These are phyloP conservation scores for Jatropha multifida DNA, from an alignment of 441 rosid species.

Conservation along the genomic window DNA sequence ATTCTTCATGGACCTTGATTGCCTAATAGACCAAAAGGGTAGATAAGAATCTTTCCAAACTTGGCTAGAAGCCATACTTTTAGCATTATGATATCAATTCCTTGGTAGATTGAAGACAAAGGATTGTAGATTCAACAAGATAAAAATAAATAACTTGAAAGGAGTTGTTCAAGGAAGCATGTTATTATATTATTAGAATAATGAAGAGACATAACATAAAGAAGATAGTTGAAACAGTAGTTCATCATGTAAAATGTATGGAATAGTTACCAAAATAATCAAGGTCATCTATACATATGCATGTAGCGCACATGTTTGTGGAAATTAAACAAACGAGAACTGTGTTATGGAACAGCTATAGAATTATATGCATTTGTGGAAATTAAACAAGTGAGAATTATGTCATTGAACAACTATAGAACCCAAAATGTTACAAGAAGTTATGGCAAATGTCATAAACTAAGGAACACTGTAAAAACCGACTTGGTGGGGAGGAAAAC, in stretches of 20 bases:
- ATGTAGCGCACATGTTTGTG: not conserved
- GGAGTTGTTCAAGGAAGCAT: not conserved
- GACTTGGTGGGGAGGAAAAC: not conserved
- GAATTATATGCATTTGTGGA: not conserved
- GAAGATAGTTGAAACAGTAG: not conserved
- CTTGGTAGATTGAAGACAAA: not conserved
- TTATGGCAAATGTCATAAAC: not conserved
- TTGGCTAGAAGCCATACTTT: not conserved
- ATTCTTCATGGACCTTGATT: slow-evolving; percentile 69
- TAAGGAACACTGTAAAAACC: not conserved
- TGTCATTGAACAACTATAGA: not conserved
- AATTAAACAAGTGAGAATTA: not conserved
- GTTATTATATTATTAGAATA: not conserved
- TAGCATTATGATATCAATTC: not conserved
- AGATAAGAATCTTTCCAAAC: not conserved
- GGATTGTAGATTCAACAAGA: not conserved
- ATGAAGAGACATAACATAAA: not conserved
- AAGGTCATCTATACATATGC: not conserved
- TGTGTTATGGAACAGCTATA: no score
- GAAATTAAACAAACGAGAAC: no score
- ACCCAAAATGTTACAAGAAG: not conserved
- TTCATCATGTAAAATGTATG: not conserved
- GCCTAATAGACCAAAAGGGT: slow-evolving; percentile 40
- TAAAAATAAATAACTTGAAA: not conserved
- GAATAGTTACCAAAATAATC: not conserved